Base-by-base conservation (phyloP, 257 asterid genomes). In the Capsicum pubescens region DNA sequence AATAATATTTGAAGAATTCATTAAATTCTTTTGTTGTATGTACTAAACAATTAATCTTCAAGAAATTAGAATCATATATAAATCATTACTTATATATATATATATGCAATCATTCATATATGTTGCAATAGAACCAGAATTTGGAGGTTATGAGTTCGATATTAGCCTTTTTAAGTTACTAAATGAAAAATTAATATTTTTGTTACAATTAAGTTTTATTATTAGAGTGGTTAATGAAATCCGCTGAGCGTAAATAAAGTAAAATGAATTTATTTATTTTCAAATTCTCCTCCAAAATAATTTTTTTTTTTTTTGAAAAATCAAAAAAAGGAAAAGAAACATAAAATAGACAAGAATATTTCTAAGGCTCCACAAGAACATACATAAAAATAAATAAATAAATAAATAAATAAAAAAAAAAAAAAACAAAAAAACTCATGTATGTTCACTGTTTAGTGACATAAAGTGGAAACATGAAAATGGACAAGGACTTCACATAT, bases 291-390 rank as follows among this genome's bases (percentile, higher is more conserved):
- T 19, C 36, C 1, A 36, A 61, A 61, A 19, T 9, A 3, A 19
- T 61, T 9, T 12, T 61, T 9, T 12, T 39, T 39, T 2, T 54
- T 21, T 16, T 44, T 9, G 15, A 69, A 16, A 69, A 71, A 66
- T 9, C 0, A 44, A 42, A 10, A 8, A 39, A 7, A 8, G 3
- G 3, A 68, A 0, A 15, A 70, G 16, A 70, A 44, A 67, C 57
- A 71, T 57, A 71, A 71, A 71, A 71, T 71, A 44, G 57, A 71
- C 57, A 46, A 71, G 36, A 71, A 46, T 71, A 48, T 46, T 44
- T 67, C 50, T 67, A 5, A 71, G 57, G 79, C 79, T 70, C 36
- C 79, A 17, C 57, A 70, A 39, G 54, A 9, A 70, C 79, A 44
- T 5, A 17, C 42, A 46, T 32, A 12, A 1, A 19, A 63, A 63